These are phyloP conservation scores for Hydnomerulius pinastri DNA, from an alignment of 768 basidiomycete species.

Conservation along the genomic window DNA sequence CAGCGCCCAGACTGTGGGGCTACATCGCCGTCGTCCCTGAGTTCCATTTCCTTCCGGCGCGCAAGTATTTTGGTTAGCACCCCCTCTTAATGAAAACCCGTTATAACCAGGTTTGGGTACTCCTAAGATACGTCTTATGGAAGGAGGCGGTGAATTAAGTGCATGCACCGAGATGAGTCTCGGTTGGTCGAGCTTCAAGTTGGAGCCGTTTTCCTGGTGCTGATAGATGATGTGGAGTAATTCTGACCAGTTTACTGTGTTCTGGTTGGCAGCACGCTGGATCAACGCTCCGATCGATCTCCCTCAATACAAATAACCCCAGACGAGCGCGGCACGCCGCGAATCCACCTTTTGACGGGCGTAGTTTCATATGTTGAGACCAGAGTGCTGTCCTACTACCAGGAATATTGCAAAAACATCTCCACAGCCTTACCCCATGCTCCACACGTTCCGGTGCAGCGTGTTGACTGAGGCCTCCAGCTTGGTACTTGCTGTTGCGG, in stretches of 20 bases:
- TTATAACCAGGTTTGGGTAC: background rate
- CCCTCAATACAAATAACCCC: background rate
- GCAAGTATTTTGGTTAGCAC: background rate
- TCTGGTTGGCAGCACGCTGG: conserved; percentile 1
- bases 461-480: conserved; percentile 23
- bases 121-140: background rate
- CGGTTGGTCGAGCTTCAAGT: background rate
- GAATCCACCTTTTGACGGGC: conserved; percentile 6
- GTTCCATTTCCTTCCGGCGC: background rate
- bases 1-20: too few species aligned
- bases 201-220: background rate
- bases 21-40: conserved; percentile 13
- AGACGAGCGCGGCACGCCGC: background rate
- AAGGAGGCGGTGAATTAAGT: background rate
- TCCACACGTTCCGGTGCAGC: conserved; percentile 22
- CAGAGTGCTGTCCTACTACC: conserved; percentile 4
- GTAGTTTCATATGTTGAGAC: conserved; percentile 4
- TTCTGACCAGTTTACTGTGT: conserved; percentile 13
- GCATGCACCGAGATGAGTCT: background rate
- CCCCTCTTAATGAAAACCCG: background rate
- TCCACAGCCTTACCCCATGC: conserved; percentile 29
- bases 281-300: background rate
- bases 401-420: background rate
- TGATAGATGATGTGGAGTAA: conserved; percentile 12
- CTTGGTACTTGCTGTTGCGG: conserved; percentile 21